Conservation (phyloP, 805 yeast genomes). For the Cyberlindnera americana region DNA sequence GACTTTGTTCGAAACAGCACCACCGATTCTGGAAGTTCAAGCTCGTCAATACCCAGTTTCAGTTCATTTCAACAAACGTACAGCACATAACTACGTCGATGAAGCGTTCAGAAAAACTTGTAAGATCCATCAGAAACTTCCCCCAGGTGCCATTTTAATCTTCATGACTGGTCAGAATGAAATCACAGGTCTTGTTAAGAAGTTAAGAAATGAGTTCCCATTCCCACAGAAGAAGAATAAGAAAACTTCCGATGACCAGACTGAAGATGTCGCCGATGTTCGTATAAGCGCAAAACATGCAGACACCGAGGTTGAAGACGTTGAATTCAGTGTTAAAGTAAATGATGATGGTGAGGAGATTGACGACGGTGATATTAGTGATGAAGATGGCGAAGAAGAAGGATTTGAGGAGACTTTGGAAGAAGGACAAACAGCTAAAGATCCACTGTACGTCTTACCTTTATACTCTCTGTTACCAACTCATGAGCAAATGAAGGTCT, state of each 20-base stretch:
- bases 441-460: conserved; percentile 88
- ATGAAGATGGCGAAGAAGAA: conserved; percentile 45
- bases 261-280: conserved; percentile 39
- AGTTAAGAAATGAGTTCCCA: conserved; percentile 67
- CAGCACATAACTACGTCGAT: conserved; percentile 74
- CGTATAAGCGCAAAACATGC: conserved; percentile 55
- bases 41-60: conserved; percentile 95
- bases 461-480: conserved; percentile 93
- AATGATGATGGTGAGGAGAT: conserved; percentile 32
- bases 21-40: conserved; percentile 85
- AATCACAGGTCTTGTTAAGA: conserved; percentile 70
- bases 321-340: conserved; percentile 61
- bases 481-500: conserved; percentile 89
- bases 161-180: conserved; percentile 96
- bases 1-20: conserved; percentile 61
- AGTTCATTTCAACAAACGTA: conserved; percentile 80
- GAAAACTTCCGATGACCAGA: conserved; percentile 24
- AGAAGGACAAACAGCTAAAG: conserved; percentile 64
- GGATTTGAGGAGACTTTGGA: conserved; percentile 68
- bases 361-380: conserved; percentile 36
- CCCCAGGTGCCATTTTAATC: conserved; percentile 90
- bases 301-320: conserved; percentile 82
- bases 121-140: conserved; percentile 80
- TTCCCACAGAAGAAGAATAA: conserved; percentile 32
- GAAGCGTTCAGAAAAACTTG: conserved; percentile 83